phyloP scores from a whole-genome alignment of 2,329 filamentous ascomycete species.

The Aschersonia sp. region DNA sequence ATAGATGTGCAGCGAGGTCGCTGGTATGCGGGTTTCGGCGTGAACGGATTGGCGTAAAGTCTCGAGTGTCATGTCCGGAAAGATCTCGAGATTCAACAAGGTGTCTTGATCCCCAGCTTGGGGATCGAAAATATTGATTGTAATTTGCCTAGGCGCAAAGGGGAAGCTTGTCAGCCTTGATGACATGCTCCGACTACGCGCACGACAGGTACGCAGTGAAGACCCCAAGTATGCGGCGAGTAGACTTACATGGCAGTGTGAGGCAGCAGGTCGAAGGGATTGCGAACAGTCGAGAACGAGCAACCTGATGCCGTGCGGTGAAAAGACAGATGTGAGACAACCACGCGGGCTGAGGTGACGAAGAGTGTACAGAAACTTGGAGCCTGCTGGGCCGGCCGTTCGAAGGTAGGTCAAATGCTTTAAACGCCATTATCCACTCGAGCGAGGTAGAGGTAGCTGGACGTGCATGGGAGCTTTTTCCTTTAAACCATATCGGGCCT shows the following conservation, averaged over 20 bases:
- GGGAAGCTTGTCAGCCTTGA: conserved; percentile 1
- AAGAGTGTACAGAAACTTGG: neutral
- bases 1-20: conserved; percentile 67
- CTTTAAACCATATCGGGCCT: too few relatives aligned
- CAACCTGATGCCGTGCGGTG: neutral
- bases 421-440: too few relatives aligned
- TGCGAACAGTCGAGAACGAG: neutral
- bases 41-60: conserved; percentile 81
- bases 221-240: too few relatives aligned
- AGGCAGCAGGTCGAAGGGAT: neutral
- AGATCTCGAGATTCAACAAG: conserved; percentile 69
- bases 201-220: too few relatives aligned
- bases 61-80: conserved; percentile 66
- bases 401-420: too few relatives aligned
- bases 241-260: neutral
- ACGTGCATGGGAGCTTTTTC: too few relatives aligned
- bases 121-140: conserved; percentile 67
- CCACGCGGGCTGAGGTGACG: neutral
- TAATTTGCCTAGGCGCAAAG: conserved; percentile 56
- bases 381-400: too few relatives aligned
- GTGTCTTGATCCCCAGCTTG: conserved; percentile 54
- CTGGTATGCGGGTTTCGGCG: conserved; percentile 63
- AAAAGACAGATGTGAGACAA: neutral
- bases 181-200: neutral
- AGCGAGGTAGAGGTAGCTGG: too few relatives aligned